Percentiles rank a stretch among this genome's conserved stretches.
Evolutionary conservation across 805 yeast genomes (phyloP).

Genomic region (Scheffersomyces lignosus): DNA sequence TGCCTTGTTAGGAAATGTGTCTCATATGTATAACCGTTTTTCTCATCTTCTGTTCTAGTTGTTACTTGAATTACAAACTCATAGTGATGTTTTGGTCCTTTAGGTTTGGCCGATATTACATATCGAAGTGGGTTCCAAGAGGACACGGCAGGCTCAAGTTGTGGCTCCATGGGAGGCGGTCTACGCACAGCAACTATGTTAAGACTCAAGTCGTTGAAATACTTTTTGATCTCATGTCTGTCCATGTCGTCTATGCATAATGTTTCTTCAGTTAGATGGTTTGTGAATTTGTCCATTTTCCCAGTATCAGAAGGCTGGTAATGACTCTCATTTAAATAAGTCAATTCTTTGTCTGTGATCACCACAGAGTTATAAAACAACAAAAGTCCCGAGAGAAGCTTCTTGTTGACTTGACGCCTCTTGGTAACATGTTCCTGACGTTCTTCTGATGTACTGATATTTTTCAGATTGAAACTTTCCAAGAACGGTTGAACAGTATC

Average conservation of each 20-base stretch:
- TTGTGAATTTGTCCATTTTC: slow-evolving; percentile 30
- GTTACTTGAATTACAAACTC: slow-evolving; percentile 52
- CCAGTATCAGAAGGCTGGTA: slow-evolving; percentile 38
- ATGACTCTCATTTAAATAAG: slow-evolving; percentile 39
- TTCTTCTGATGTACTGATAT: slow-evolving; percentile 71
- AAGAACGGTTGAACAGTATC: slow-evolving; percentile 76
- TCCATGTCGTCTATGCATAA: slow-evolving; percentile 1
- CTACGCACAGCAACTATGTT: slow-evolving; percentile 68
- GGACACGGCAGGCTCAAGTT: slow-evolving; percentile 3
- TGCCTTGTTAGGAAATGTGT: slow-evolving; percentile 56
- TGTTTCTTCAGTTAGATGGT: background rate
- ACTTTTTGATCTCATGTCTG: slow-evolving; percentile 30
- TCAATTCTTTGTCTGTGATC: slow-evolving; percentile 56
- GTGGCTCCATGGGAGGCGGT: slow-evolving; percentile 9
- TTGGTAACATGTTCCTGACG: slow-evolving; percentile 65
- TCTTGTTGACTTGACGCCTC: slow-evolving; percentile 61
- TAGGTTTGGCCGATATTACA: slow-evolving; percentile 2
- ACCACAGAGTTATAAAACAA: slow-evolving; percentile 76
- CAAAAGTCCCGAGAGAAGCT: slow-evolving; percentile 61
- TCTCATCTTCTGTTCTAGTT: slow-evolving; percentile 21
- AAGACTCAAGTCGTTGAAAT: slow-evolving; percentile 57
- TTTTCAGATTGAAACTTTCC: slow-evolving; percentile 72
- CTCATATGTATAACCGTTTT: slow-evolving; percentile 9
- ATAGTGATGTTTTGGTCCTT: slow-evolving; percentile 26
- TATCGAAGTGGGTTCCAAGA: slow-evolving; percentile 18